Conservation (phyloP, 106 monocot genomes). For the Platanthera guangdongensis region DNA sequence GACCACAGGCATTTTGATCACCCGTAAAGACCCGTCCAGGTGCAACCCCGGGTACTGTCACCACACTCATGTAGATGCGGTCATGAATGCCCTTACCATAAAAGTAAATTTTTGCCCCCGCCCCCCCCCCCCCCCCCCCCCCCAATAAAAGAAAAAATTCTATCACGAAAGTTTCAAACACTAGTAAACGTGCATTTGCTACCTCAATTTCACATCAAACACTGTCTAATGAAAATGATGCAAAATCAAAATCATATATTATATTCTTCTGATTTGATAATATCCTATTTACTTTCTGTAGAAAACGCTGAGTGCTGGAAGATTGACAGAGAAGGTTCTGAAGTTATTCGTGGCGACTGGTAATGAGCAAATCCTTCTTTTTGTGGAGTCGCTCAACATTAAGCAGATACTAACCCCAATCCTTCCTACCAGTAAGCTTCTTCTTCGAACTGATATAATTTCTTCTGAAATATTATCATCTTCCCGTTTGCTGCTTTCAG, state of each 20-base stretch:
- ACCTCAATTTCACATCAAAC: no score
- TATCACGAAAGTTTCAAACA: no score
- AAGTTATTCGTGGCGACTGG: conserved; percentile 70
- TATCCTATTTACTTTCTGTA: conserved; percentile 16
- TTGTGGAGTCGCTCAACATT: conserved; percentile 67
- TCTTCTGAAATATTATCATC: background rate
- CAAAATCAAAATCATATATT: background rate
- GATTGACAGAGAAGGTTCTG: conserved; percentile 84
- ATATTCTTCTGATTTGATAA: background rate
- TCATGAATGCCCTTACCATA: no score
- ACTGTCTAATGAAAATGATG: no score
- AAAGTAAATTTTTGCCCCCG: no score
- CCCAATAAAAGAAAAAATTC: no score
- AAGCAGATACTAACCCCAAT: conserved; percentile 52
- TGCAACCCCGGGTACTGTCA: no score
- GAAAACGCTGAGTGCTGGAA: conserved; percentile 77
- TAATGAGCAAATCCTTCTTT: conserved; percentile 60
- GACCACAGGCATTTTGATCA: no score
- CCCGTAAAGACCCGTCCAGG: no score
- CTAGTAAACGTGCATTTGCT: no score
- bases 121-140: no score
- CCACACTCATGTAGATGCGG: no score
- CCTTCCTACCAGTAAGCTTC: conserved; percentile 76
- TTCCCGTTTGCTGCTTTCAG: conserved; percentile 21
- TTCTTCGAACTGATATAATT: background rate